Evolutionary conservation across 306 rosid genomes (phyloP).

Genomic region (Herpetospermum pedunculosum): DNA sequence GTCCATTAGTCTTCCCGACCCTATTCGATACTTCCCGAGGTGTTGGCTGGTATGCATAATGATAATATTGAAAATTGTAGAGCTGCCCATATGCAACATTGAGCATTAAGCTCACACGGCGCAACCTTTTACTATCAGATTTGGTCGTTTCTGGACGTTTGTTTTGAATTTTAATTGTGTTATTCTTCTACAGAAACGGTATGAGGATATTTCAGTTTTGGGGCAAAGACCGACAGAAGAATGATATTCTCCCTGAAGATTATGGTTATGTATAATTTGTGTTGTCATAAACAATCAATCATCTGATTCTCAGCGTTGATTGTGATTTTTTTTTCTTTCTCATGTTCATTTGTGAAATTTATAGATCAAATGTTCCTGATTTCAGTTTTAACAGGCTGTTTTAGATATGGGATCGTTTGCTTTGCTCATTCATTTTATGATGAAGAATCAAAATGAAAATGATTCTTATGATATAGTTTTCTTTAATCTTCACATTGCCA

Average conservation of each 20-base stretch:
- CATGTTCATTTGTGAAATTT: background rate
- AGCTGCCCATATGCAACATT: background rate
- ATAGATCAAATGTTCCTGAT: background rate
- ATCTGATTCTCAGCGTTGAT: background rate
- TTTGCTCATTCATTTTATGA: background rate
- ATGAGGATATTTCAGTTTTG: slow-evolving; percentile 41
- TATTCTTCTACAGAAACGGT: slow-evolving; percentile 34
- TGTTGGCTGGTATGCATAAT: background rate
- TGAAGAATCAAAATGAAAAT: background rate
- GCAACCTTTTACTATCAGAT: background rate
- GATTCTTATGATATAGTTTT: background rate
- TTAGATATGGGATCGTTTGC: background rate
- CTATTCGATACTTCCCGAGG: background rate
- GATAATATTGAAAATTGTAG: background rate
- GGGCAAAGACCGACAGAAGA: slow-evolving; percentile 42
- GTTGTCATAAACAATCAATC: background rate
- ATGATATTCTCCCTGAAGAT: slow-evolving; percentile 10
- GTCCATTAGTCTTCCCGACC: background rate
- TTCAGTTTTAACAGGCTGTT: background rate
- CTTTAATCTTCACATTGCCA: background rate
- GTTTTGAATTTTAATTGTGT: background rate
- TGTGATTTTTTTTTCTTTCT: background rate
- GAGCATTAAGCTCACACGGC: background rate
- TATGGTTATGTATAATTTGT: background rate
- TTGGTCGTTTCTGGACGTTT: background rate